phyloP scores from a whole-genome alignment of 1,284 basidiomycete genomes.

The Bondarzewia mesenterica region DNA sequence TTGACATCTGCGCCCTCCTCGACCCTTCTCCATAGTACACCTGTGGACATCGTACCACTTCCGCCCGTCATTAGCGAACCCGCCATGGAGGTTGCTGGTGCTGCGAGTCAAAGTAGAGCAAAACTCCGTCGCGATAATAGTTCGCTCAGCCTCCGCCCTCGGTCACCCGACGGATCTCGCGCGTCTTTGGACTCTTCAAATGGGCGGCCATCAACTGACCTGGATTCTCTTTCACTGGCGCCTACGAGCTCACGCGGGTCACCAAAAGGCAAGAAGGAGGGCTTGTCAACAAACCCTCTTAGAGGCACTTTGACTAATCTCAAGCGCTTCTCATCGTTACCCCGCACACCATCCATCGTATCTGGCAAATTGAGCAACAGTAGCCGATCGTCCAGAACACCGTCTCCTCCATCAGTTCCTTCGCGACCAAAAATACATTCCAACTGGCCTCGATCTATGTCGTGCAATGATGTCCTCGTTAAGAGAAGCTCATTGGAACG shows the following conservation, averaged over 20 bases:
- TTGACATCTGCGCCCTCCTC: neutral
- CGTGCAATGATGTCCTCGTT: slow-evolving; percentile 57
- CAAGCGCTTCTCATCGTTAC: slow-evolving; percentile 54
- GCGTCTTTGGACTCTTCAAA: slow-evolving; percentile 3
- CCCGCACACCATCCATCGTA: slow-evolving; percentile 44
- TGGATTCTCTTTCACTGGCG: neutral
- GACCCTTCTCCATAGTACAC: neutral
- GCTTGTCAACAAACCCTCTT: slow-evolving; percentile 1
- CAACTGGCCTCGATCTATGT: slow-evolving; percentile 66
- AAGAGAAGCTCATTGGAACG: slow-evolving; percentile 64
- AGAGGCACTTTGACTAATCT: slow-evolving; percentile 24
- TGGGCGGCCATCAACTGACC: slow-evolving; percentile 5
- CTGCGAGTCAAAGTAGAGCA: neutral
- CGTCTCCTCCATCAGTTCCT: slow-evolving; percentile 29
- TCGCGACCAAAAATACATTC: slow-evolving; percentile 32
- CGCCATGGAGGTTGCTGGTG: neutral
- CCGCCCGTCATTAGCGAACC: neutral
- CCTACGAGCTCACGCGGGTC: neutral
- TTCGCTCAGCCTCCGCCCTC: slow-evolving; percentile 18
- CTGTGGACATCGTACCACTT: neutral
- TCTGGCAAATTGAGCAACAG: slow-evolving; percentile 9
- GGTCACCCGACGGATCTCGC: neutral
- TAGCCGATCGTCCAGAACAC: slow-evolving; percentile 27
- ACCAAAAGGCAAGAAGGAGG: slow-evolving; percentile 6
- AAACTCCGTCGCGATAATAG: slow-evolving; percentile 19